These are phyloP conservation scores for Podila minutissima DNA, from an alignment of 192 early-diverging fungal genomes.

Conservation along the genomic window DNA sequence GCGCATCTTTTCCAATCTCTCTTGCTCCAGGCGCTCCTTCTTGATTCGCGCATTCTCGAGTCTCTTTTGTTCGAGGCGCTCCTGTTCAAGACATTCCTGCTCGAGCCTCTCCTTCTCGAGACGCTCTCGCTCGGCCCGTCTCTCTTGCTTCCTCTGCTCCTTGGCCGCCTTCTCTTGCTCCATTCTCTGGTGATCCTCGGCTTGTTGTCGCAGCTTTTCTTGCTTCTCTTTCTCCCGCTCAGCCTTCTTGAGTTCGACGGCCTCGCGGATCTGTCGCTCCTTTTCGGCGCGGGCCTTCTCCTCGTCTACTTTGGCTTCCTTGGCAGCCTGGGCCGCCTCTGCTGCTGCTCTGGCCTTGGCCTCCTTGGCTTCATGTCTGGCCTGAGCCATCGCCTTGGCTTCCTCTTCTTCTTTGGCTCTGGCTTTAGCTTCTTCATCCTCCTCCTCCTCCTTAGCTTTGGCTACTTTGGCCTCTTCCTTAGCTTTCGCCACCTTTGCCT, in stretches of 20 bases:
- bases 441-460: neutral
- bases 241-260: neutral
- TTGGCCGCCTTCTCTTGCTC: constrained; percentile 2
- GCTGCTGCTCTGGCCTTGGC: neutral
- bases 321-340: neutral
- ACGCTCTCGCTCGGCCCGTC: constrained; percentile 4
- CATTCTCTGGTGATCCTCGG: neutral
- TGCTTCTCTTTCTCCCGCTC: neutral
- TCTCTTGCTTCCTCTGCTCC: neutral
- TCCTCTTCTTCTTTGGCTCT: neutral
- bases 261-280: neutral
- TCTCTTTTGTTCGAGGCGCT: constrained; percentile 6
- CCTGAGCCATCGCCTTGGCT: neutral
- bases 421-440: neutral
- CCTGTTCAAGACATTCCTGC: constrained; percentile 14
- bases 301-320: neutral
- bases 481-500: neutral
- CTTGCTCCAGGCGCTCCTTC: constrained; percentile 7
- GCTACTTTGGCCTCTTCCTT: neutral
- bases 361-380: neutral
- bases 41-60: constrained; percentile 9
- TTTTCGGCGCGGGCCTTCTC: neutral
- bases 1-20: constrained; percentile 3
- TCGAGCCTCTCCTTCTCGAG: constrained; percentile 16
- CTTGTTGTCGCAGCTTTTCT: neutral